phyloP scores from a whole-genome alignment of 1,284 basidiomycete genomes.

The Malassezia caprae region DNA sequence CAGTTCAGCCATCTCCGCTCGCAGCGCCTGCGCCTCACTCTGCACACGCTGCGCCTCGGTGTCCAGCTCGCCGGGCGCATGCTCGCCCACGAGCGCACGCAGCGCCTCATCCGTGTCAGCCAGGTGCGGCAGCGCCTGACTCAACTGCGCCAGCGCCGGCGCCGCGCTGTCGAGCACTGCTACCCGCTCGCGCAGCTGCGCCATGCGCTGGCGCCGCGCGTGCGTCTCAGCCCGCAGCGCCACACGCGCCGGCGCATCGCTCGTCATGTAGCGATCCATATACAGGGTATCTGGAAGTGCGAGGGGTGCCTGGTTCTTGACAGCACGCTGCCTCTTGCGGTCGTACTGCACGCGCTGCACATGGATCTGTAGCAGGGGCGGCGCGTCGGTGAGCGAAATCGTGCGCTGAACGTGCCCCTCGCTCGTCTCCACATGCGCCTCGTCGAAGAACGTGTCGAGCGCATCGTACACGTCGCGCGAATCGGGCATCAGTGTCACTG shows the following conservation, averaged over 20 bases:
- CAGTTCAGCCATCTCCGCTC: conserved; percentile 58
- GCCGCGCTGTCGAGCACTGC: background rate
- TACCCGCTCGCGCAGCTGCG: conserved; percentile 20
- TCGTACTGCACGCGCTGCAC: conserved; percentile 95
- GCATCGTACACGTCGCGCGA: conserved; percentile 88
- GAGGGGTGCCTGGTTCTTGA: conserved; percentile 91
- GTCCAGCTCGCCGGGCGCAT: background rate
- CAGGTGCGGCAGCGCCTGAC: background rate
- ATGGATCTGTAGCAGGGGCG: conserved; percentile 86
- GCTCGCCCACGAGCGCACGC: background rate
- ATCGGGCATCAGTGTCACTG: conserved; percentile 76
- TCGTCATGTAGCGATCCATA: conserved; percentile 75
- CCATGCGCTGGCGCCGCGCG: conserved; percentile 56
- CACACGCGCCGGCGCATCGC: background rate
- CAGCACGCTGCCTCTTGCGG: conserved; percentile 70
- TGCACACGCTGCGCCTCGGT: conserved; percentile 16
- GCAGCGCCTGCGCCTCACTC: conserved; percentile 44
- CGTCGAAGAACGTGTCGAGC: conserved; percentile 80
- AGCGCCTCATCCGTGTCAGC: background rate
- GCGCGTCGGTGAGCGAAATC: conserved; percentile 72
- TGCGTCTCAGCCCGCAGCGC: background rate
- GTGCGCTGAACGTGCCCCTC: conserved; percentile 77
- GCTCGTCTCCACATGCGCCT: conserved; percentile 70
- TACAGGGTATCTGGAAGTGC: conserved; percentile 75
- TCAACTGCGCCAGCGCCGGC: background rate